Evolutionary conservation across 371 early-diverging fungal species (phyloP).

Genomic region (Rhizopus microsporus): DNA sequence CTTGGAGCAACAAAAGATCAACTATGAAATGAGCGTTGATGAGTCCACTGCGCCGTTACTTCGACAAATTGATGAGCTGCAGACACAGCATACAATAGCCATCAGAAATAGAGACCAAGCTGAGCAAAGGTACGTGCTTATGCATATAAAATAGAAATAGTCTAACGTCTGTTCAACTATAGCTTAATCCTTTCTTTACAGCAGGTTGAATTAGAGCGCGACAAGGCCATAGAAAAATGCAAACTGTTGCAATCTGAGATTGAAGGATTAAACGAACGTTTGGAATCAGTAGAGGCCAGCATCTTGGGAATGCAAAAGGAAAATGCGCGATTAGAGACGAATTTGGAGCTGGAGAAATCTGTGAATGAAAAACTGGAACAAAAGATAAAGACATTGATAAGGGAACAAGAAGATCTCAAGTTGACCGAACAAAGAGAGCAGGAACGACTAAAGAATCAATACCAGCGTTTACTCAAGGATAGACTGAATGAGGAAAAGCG

Average conservation of each 20-base stretch:
- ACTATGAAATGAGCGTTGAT: constrained; percentile 58
- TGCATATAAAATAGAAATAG: not conserved
- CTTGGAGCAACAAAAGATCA: constrained; percentile 60
- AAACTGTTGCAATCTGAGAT: constrained; percentile 9
- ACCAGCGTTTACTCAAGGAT: constrained; percentile 46
- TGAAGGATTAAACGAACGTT: constrained; percentile 8
- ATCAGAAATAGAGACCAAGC: constrained; percentile 66
- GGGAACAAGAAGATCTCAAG: constrained; percentile 32
- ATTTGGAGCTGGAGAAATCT: constrained; percentile 28
- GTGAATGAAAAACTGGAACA: constrained; percentile 30
- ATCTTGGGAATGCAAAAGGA: constrained; percentile 27
- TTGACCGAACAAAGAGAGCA: constrained; percentile 40
- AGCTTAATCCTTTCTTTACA: constrained; percentile 53
- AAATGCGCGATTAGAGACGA: constrained; percentile 22
- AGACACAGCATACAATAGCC: constrained; percentile 62
- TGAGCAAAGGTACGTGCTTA: constrained; percentile 50
- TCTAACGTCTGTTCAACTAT: not conserved
- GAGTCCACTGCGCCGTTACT: constrained; percentile 63
- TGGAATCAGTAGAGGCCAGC: constrained; percentile 30
- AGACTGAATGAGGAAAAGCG: constrained; percentile 40
- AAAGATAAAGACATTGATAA: constrained; percentile 23
- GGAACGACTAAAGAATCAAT: constrained; percentile 43
- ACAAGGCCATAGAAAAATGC: constrained; percentile 27
- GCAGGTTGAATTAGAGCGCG: constrained; percentile 46
- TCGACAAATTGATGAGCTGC: constrained; percentile 70